Evolutionary conservation across 805 yeast genomes (phyloP).

Genomic region (Ogataea trehaloabstinens): DNA sequence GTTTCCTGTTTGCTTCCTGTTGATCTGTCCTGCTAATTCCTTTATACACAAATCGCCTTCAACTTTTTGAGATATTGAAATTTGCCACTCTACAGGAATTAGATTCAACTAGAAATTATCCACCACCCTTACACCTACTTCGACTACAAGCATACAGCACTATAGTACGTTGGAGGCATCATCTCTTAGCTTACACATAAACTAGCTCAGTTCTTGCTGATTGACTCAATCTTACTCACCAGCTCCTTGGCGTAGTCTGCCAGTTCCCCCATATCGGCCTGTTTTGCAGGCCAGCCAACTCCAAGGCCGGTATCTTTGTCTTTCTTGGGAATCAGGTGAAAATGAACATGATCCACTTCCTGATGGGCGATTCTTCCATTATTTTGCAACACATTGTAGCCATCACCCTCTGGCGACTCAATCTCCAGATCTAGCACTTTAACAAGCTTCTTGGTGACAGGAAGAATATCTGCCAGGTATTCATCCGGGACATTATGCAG

Average conservation of each 20-base stretch:
- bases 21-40: neutral
- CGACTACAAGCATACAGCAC: too few relatives aligned
- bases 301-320: conserved; percentile 69
- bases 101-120: too few relatives aligned
- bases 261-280: conserved; percentile 71
- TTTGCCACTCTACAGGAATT: neutral
- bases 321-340: conserved; percentile 92
- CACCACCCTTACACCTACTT: too few relatives aligned
- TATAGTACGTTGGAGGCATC: too few relatives aligned
- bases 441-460: conserved; percentile 84
- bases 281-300: conserved; percentile 94
- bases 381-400: conserved; percentile 89
- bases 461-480: conserved; percentile 78
- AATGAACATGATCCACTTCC: conserved; percentile 92
- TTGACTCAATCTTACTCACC: conserved; percentile 33
- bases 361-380: conserved; percentile 96
- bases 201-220: neutral
- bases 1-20: neutral
- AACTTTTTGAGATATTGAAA: neutral
- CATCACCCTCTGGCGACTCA: conserved; percentile 63
- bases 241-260: conserved; percentile 65
- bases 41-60: neutral
- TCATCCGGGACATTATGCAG: conserved; percentile 93
- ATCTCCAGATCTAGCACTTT: conserved; percentile 62
- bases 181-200: too few relatives aligned